Evolutionary conservation across 176 grass and related monocot genomes (phyloP).

Genomic region (Aegilops tauschii): DNA sequence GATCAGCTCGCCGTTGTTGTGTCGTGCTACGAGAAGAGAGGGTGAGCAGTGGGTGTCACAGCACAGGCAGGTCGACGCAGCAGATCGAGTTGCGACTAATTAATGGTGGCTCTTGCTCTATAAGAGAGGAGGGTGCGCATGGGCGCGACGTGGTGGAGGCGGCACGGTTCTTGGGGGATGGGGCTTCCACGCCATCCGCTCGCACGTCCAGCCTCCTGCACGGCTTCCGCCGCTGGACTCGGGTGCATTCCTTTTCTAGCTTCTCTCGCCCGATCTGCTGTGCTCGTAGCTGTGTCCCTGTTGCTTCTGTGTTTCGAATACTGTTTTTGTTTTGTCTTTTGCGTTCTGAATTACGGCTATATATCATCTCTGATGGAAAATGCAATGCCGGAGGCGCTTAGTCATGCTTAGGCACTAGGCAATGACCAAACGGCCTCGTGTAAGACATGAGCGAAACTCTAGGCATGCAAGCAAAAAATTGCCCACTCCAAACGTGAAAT

Average conservation of each 20-base stretch:
- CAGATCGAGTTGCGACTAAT: background rate
- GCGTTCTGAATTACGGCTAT: too few species aligned
- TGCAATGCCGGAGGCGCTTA: too few species aligned
- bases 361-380: too few species aligned
- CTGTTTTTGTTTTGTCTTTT: too few species aligned
- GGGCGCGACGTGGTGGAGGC: conserved; percentile 21
- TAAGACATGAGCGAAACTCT: too few species aligned
- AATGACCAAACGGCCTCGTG: too few species aligned
- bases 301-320: too few species aligned
- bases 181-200: conserved; percentile 7
- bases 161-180: conserved; percentile 8
- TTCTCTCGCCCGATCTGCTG: background rate
- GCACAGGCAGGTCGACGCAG: background rate
- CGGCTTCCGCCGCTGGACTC: conserved; percentile 13
- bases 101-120: background rate
- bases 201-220: background rate
- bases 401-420: too few species aligned
- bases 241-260: background rate
- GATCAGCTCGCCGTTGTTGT: background rate
- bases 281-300: background rate
- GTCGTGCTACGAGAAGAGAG: background rate
- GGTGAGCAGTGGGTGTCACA: background rate
- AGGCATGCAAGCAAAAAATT: too few species aligned
- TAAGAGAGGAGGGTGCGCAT: background rate
- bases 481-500: too few species aligned